Evolutionary conservation across 1,139 yeast species (phyloP).

Genomic region (Arxiozyma slooffiae): DNA sequence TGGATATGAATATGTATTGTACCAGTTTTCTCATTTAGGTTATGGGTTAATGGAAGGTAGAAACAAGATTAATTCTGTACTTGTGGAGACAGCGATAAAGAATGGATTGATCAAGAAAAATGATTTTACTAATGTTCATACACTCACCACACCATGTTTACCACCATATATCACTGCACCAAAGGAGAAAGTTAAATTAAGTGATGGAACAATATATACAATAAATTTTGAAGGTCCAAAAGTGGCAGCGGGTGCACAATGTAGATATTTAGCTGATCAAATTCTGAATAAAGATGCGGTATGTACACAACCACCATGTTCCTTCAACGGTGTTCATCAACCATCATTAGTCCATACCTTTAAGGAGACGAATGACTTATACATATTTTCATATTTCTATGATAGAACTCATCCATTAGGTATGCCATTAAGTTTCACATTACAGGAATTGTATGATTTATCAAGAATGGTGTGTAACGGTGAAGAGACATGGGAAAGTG

Average conservation of each 20-base stretch:
- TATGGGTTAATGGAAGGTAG: slow-evolving; percentile 94
- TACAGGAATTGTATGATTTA: slow-evolving; percentile 73
- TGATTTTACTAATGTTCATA: slow-evolving; percentile 36
- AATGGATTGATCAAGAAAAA: slow-evolving; percentile 32
- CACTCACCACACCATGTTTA: slow-evolving; percentile 69
- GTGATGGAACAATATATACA: slow-evolving; percentile 41
- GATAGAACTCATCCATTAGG: slow-evolving; percentile 92
- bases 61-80: slow-evolving; percentile 59
- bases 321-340: slow-evolving; percentile 94
- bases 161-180: slow-evolving; percentile 59
- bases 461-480: slow-evolving; percentile 84
- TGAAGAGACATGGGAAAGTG: slow-evolving; percentile 56
- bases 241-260: slow-evolving; percentile 56
- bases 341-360: slow-evolving; percentile 78
- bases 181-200: slow-evolving; percentile 48
- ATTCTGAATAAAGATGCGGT: slow-evolving; percentile 72
- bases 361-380: slow-evolving; percentile 62
- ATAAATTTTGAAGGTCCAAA: slow-evolving; percentile 71
- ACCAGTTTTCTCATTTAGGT: slow-evolving; percentile 92
- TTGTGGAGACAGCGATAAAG: slow-evolving; percentile 44
- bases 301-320: slow-evolving; percentile 73
- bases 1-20: slow-evolving; percentile 66
- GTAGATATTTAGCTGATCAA: slow-evolving; percentile 74
- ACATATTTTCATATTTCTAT: slow-evolving; percentile 84
- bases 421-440: slow-evolving; percentile 81